These are phyloP conservation scores for Cyclotella sp. DNA, from an alignment of 108 stramenopile species.

Conservation along the genomic window DNA sequence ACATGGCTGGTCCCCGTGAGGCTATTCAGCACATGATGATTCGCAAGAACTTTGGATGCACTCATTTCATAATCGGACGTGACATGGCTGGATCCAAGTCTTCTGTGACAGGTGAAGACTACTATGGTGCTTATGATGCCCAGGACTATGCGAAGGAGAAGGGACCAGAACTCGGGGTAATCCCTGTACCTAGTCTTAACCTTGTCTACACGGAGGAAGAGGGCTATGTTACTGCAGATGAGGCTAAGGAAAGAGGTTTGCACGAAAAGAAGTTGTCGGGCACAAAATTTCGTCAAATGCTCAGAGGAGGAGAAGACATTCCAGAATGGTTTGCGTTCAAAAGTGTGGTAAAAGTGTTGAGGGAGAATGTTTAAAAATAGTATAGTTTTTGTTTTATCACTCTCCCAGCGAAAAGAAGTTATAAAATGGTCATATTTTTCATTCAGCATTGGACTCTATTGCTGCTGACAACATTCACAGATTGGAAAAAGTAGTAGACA, in stretches of 20 bases:
- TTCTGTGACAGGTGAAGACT: conserved; percentile 96
- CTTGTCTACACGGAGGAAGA: conserved; percentile 97
- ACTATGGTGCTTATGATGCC: conserved; percentile 99
- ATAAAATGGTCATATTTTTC: too few relatives aligned
- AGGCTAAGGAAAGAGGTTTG: conserved; percentile 92
- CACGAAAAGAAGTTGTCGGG: conserved; percentile 93
- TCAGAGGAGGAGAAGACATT: conserved; percentile 98
- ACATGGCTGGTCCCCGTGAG: conserved; percentile 99
- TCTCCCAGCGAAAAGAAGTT: too few relatives aligned
- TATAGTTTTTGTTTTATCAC: background rate
- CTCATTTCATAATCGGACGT: conserved; percentile 99
- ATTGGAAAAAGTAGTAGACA: too few relatives aligned
- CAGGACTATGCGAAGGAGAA: conserved; percentile 93
- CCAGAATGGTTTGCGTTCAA: conserved; percentile 99
- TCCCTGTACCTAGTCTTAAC: conserved; percentile 94
- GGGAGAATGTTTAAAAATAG: conserved; percentile 75
- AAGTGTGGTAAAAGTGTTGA: conserved; percentile 94
- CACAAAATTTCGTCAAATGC: conserved; percentile 99
- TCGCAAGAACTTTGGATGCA: conserved; percentile 99
- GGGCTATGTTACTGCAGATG: conserved; percentile 98
- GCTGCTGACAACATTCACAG: too few relatives aligned
- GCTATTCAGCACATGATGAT: conserved; percentile 99
- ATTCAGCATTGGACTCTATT: too few relatives aligned
- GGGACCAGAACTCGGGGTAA: conserved; percentile 91
- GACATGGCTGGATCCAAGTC: conserved; percentile 99